Base-by-base conservation (phyloP, 2,329 filamentous ascomycete species). In the Venturiaceae sp. region DNA sequence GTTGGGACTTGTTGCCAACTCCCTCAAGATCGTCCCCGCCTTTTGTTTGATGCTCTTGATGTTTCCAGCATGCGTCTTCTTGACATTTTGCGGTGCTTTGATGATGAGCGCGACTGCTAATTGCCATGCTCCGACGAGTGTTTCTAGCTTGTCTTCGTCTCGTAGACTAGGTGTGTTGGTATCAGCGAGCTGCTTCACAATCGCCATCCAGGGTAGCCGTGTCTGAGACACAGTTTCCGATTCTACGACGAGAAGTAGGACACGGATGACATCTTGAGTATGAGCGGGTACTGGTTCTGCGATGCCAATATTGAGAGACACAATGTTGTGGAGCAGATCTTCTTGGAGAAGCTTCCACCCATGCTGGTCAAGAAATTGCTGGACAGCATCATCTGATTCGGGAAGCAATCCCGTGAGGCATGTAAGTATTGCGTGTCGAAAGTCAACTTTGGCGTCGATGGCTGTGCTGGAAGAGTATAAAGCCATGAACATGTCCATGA, bases 401-500 rank as follows among this genome's bases (percentile, higher is more conserved):
- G 21, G 11, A 7, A 85, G 71, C 6, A 85, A 71, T 0, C 80
- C 84, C 64, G 86, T 82, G 0, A 86, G 69, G 0, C 81, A 82
- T 5, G 83, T 79, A 3, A 87, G 71, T 1, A 84, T 72, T 0
- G 83, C 76, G 23, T 47, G 53, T 46, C 41, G 28, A 55, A 60
- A 58, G 28, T 60, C 54, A 14, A 47, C 41, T 26, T 23, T 60
- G 21, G 54, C 58, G 34, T 41, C 41, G 2, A 77, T 60, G 28
- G 60, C 47, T 5, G 56, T 55, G 39, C 65, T 68, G 9, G 60
- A 37, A 47, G 73, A 73, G 67, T 87, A 88, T 0, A 88, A 71
- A 13, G 85, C 83, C 56, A 86, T 66, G 33, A 87, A 74, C 75
- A 88, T 80, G 63, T 88, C 85, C 60, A 77, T 78, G 54, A 88